Evolutionary conservation across 306 rosid genomes (phyloP).

Genomic region (Glycyrrhiza uralensis): DNA sequence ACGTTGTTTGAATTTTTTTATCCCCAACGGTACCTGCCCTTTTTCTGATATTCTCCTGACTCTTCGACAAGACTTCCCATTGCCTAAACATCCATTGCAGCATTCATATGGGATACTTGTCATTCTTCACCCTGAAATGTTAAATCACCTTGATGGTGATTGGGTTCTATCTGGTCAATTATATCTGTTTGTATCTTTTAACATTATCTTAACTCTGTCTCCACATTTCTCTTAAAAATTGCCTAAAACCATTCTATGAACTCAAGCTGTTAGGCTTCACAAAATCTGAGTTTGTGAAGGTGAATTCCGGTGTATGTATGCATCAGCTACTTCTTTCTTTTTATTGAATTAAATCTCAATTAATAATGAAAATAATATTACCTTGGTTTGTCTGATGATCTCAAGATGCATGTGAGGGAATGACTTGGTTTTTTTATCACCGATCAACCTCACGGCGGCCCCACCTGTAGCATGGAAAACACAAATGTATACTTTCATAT

Average conservation of each 20-base stretch:
- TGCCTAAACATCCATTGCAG: conserved; percentile 1
- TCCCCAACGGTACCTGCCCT: background rate
- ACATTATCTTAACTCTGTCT: background rate
- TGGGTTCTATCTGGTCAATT: background rate
- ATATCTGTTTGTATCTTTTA: background rate
- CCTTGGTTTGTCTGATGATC: background rate
- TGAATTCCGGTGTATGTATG: background rate
- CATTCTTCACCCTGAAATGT: background rate
- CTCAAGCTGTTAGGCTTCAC: background rate
- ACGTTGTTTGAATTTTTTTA: background rate
- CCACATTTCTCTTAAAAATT: background rate
- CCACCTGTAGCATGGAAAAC: background rate
- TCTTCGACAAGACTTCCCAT: background rate
- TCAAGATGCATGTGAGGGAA: background rate
- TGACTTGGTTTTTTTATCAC: background rate
- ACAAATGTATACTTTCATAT: background rate
- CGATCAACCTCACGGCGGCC: background rate
- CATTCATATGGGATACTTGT: background rate
- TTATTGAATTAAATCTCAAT: background rate
- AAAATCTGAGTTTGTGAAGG: conserved; percentile 3
- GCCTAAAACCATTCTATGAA: background rate
- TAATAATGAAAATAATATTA: background rate
- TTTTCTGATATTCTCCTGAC: background rate
- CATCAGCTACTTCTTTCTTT: background rate
- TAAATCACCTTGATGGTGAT: background rate